Conservation (phyloP, 2,329 filamentous ascomycete genomes). For the Pseudogymnoascus sp. region DNA sequence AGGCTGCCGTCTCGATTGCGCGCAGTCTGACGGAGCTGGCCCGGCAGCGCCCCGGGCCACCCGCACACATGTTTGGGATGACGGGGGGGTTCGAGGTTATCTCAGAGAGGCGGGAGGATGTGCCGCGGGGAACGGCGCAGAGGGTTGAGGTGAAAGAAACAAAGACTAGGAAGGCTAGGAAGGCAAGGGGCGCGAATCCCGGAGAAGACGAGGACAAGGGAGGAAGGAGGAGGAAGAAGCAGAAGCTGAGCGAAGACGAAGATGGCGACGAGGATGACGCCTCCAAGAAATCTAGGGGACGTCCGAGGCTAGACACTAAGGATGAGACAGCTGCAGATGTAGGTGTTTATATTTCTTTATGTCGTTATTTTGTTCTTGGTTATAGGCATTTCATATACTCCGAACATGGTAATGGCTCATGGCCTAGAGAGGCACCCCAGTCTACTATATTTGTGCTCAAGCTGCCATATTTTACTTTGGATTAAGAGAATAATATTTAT, state of each 20-base stretch:
- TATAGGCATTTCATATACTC: conserved; percentile 11
- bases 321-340: conserved; percentile 75
- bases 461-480: not conserved
- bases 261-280: conserved; percentile 37
- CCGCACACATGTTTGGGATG: conserved; percentile 22
- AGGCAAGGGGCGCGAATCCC: conserved; percentile 14
- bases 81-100: conserved; percentile 8
- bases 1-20: conserved; percentile 19
- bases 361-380: conserved; percentile 10
- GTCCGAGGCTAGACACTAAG: conserved; percentile 67
- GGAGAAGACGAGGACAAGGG: conserved; percentile 19
- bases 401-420: not conserved
- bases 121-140: not conserved
- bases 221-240: conserved; percentile 27
- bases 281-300: conserved; percentile 59
- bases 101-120: not conserved
- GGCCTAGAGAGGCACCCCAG: not conserved
- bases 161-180: conserved; percentile 7
- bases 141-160: not conserved
- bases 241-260: conserved; percentile 27
- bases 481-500: not conserved
- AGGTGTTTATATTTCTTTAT: conserved; percentile 35
- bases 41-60: conserved; percentile 13
- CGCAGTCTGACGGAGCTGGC: conserved; percentile 14
- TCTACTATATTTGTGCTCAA: not conserved